Percentiles rank a stretch among this genome's conserved stretches.
Evolutionary conservation across 208 protist genomes (phyloP).

Genomic region (Acanthamoeba triangularis): DNA sequence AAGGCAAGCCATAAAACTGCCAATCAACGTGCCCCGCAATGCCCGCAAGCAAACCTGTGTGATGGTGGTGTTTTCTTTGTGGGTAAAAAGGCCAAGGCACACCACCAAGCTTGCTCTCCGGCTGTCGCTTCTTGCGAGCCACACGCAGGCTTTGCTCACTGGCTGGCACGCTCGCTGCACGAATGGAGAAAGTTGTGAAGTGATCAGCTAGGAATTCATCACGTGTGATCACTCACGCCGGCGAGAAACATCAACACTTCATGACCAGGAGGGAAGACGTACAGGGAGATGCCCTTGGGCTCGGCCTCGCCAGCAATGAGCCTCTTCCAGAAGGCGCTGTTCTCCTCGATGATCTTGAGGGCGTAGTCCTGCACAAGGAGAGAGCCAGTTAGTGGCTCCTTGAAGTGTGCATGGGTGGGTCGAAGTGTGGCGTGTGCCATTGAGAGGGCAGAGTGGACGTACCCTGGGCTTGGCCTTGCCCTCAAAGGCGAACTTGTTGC

Average conservation of each 20-base stretch:
- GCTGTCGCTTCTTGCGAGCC: no score
- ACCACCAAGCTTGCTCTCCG: no score
- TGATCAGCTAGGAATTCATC: no score
- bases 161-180: no score
- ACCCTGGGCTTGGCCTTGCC: slow-evolving; percentile 85
- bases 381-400: neutral
- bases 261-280: neutral
- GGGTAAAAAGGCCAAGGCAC: no score
- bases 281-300: slow-evolving; percentile 60
- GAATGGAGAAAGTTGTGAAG: no score
- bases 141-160: no score
- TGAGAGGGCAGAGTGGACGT: neutral
- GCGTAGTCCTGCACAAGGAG: slow-evolving; percentile 82
- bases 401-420: neutral
- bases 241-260: neutral
- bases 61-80: no score
- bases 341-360: slow-evolving; percentile 87
- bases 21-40: no score
- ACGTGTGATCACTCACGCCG: no score
- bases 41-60: no score
- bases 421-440: neutral
- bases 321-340: slow-evolving; percentile 85
- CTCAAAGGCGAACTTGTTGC: slow-evolving; percentile 92
- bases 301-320: slow-evolving; percentile 78
- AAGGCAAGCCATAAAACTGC: no score